A percentile compares a stretch with the other conserved stretches of the same genome.
Evolutionary conservation across 805 yeast species (phyloP).

Genomic region (Kurtzmaniella fragi): DNA sequence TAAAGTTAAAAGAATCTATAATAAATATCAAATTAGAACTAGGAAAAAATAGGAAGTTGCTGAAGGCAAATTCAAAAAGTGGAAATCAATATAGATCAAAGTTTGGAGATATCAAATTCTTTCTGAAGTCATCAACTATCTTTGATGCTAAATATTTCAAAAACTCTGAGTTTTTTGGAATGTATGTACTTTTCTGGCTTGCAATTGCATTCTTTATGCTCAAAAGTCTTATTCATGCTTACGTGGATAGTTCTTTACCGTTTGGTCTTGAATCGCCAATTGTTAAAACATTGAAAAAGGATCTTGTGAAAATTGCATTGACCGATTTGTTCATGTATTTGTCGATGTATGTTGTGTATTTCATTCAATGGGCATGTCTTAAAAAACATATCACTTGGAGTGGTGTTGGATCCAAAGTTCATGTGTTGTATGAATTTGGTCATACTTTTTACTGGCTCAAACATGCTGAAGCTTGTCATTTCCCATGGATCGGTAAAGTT

Average conservation of each 20-base stretch:
- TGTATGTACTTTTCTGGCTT: conserved; percentile 78
- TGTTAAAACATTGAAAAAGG: conserved; percentile 51
- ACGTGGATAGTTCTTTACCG: conserved; percentile 37
- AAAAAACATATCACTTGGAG: conserved; percentile 53
- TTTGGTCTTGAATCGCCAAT: conserved; percentile 47
- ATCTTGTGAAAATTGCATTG: conserved; percentile 61
- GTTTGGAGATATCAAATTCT: conserved; percentile 51
- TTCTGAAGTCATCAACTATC: conserved; percentile 36
- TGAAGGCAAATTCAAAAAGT: not conserved
- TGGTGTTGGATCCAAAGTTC: conserved; percentile 57
- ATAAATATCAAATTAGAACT: not conserved
- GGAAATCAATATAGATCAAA: conserved; percentile 38
- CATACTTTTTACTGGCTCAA: conserved; percentile 51
- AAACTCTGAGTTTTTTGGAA: conserved; percentile 62
- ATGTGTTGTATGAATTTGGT: conserved; percentile 48
- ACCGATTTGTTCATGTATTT: conserved; percentile 76
- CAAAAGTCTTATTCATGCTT: conserved; percentile 51
- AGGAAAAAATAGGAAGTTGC: not conserved
- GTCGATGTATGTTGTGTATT: conserved; percentile 54
- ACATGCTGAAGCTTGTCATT: conserved; percentile 48
- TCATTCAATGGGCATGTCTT: conserved; percentile 53
- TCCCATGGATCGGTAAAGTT: conserved; percentile 89
- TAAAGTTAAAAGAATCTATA: conserved; percentile 7
- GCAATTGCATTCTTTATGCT: conserved; percentile 51
- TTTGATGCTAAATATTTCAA: conserved; percentile 47